Base-by-base conservation (phyloP, 805 yeast species). In the Zygoascus ofunaensis region DNA sequence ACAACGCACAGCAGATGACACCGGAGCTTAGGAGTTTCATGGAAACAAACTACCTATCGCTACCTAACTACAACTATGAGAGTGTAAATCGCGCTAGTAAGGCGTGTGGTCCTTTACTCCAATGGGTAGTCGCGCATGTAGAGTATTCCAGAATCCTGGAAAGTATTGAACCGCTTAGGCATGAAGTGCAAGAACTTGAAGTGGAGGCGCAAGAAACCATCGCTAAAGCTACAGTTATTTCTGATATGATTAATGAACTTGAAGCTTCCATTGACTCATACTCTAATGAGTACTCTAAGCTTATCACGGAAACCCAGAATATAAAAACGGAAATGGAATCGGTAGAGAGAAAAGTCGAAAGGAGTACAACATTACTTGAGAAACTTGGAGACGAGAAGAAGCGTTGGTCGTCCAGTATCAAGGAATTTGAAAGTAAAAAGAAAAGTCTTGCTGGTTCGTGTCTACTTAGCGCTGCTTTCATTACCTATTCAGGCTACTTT, bases 121-220 rank as follows among this genome's bases (percentile, higher is more conserved):
- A 79, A 49, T 90, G 97, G 97, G 89, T 87, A 0, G 71, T 72
- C 43, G 97, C 97, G 0, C 97, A 90, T 51, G 68, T 87, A n/a
- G 66, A 71, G n/a, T 90, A 82, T 56, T 74, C 90, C 0, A 56
- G 74, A 1, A 82, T 87, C 19, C 64, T 86, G 37, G 82, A 82
- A 32, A 73, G 71, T 41, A 74, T 90, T 21, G 82, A 77, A 0
- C 97, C 97, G 0, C 61, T 90, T 53, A 66, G 79, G 45, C 68
- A 68, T 4, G 95, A 87, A 52, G 83, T 87, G 3, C 55, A 54
- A 5, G 55, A 49, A 3, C 67, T 90, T 5, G 90, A 87, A 56
- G 57, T 57, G 1, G 79, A 76, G 20, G 74, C 87, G 0, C 58
- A 63, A 5, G 77, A 76, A 48, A 81, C 89, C 0, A 72, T 71